Percentiles rank a stretch among this genome's conserved stretches.
These are phyloP conservation scores for Vicia villosa DNA, from an alignment of 306 rosid species.

Conservation along the genomic window DNA sequence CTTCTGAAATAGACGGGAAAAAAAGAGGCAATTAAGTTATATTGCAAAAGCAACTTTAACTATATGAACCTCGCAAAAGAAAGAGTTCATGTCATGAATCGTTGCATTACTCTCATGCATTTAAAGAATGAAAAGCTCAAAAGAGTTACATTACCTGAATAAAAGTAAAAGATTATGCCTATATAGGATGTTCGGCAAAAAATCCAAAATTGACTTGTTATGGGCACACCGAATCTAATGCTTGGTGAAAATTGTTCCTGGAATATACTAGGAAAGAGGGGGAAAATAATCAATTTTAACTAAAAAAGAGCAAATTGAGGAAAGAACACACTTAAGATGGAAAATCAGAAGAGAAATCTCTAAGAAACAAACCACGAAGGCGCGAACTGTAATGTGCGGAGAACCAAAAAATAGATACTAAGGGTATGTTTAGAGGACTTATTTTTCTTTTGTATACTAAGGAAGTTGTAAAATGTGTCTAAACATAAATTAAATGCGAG, in stretches of 20 bases:
- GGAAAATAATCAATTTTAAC: not conserved
- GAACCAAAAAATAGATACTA: not conserved
- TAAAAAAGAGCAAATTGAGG: not conserved
- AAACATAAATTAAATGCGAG: no score
- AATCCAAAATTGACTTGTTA: not conserved
- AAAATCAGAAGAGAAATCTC: slow-evolving; percentile 8
- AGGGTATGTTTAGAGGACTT: not conserved
- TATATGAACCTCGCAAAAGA: not conserved
- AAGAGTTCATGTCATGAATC: slow-evolving; percentile 8
- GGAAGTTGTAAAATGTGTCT: no score
- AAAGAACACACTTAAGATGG: not conserved
- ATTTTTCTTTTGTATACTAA: no score
- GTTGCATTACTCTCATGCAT: not conserved
- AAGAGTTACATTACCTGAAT: not conserved
- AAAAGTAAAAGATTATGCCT: not conserved
- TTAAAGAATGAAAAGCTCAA: not conserved
- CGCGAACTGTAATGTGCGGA: not conserved
- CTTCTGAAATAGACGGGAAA: not conserved
- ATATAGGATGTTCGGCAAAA: not conserved
- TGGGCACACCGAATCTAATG: not conserved
- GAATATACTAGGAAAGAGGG: not conserved
- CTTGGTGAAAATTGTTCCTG: slow-evolving; percentile 5
- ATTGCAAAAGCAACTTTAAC: not conserved
- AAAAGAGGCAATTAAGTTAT: not conserved
- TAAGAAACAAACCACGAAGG: not conserved